Base-by-base conservation (phyloP, 306 rosid genomes). In the Cotoneaster glaucophyllus region DNA sequence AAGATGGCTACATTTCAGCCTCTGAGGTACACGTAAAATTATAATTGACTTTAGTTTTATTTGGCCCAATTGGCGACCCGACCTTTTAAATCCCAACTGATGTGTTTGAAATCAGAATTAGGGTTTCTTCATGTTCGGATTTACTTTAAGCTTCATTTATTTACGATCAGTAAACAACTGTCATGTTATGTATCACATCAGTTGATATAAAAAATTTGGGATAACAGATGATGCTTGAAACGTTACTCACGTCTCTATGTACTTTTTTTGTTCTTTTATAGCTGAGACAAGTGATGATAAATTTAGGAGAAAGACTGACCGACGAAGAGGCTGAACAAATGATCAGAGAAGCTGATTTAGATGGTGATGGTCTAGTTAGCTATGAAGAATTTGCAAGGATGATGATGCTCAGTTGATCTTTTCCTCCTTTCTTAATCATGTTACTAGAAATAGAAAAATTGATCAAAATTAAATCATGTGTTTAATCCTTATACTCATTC, bases 1-100 rank as follows among this genome's bases (percentile, higher is more conserved):
- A 89, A 32, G 93, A 93, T 82, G 98, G 98, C 58, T 93, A 81
- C 66, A 93, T 93, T 79, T 89, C 96, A 22, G 88, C 95, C 24
- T 32, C 7, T 45, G 96, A 93, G 96, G 97, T 92, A 73, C 77
- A 58, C 28, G 50, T 50, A 15, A 15, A 15, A 17, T 50, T 50
- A 50, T 50, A 58, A 9, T 62, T 28, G 10, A 28, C 12, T 26
- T 62, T 13, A 17, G 3, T 11, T 62, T 6, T 19, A 5, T 10
- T 5, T 25, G 64, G n/a, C 19, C 6, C 28, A 18, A 21, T 26
- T 26, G 18, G 5, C 4, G 3, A 13, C 14, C 29, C 31, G 28
- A 11, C 54, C 18, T 50, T 50, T 50, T 15, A 50, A 50, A 50
- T 50, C 54, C 18, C 21, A 50, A 50, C 21, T 15, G 8, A 15